These are phyloP conservation scores for Coemansia sp. DNA, from an alignment of 192 early-diverging fungal genomes.

Conservation along the genomic window DNA sequence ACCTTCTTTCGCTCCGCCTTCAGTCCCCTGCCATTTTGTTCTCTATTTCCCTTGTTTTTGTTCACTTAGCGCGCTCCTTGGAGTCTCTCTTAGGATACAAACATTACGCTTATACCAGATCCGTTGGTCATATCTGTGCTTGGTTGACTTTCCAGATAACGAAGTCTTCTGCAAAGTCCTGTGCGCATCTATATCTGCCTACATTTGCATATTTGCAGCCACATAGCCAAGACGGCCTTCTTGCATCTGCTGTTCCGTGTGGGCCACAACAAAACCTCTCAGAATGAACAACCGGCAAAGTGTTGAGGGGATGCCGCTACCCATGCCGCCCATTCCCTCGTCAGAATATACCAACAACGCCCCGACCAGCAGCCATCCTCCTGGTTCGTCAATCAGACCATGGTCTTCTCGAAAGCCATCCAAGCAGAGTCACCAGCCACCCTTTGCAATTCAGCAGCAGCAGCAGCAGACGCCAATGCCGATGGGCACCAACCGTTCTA, in stretches of 20 bases:
- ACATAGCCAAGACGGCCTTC: not conserved
- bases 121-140: not conserved
- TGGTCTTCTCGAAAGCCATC: constrained; percentile 1
- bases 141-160: not conserved
- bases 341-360: not conserved
- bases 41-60: not conserved
- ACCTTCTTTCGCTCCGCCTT: not conserved
- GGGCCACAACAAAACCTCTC: not conserved
- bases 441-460: constrained; percentile 9
- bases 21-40: not conserved
- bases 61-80: not conserved
- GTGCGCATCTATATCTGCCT: not conserved
- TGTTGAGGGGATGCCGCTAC: constrained; percentile 2
- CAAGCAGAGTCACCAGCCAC: constrained; percentile 20
- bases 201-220: no score
- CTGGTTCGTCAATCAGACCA: not conserved
- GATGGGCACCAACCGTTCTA: constrained; percentile 16
- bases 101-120: not conserved
- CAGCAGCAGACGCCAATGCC: not conserved
- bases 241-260: not conserved
- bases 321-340: not conserved
- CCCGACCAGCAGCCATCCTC: not conserved
- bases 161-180: not conserved
- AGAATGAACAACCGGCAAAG: constrained; percentile 2
- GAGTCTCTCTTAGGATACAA: no score